Base-by-base conservation (phyloP, 1,139 yeast species). In the Magnusiomyces paraingens region DNA sequence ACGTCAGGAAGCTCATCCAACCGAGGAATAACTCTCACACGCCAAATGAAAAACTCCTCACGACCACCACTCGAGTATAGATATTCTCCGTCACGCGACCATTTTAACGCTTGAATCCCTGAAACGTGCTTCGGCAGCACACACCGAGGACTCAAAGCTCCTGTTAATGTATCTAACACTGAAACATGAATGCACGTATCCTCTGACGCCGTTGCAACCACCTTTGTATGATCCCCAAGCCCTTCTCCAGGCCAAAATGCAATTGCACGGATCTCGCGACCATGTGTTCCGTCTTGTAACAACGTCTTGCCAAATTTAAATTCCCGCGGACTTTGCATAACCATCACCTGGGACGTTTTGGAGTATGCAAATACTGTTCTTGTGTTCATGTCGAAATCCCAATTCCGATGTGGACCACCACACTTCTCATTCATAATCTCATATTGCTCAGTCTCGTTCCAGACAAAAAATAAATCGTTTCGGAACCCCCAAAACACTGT, bases 401-500 rank as follows among this genome's bases (percentile, higher is more conserved):
- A 93, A 57, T 81, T 80, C 59, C 98, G 75, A 65, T 91, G 97
- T 1, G 93, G 81, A 1, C 98, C 98, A 21, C 98, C 98, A 68
- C 98, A 93, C n/a, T 77, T 70, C 58, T 83, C 88, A 57, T 81
- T 80, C 54, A 80, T 73, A 3, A 88, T 66, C 65, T 90, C 96
- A 51, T 78, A 75, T 61, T 87, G 91, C 45, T 78, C 74, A 0
- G 91, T 81, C 64, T 89, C 96, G 65, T 91, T 88, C 84, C 91
- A 89, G 21, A 89, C 70, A 62, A 84, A 86, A 66, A 93, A 90
- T 52, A 77, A 72, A 50, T 86, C 84, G 1, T 94, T 87, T 60
- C 83, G 82, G 73, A 93, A 93, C 0, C 98, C 98, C 64, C 81
- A 87, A 1, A 87, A 69, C 2, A 86, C 70, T 52, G 84, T 82